phyloP scores from a whole-genome alignment of 1,284 basidiomycete genomes.

The Sutorius eximius region DNA sequence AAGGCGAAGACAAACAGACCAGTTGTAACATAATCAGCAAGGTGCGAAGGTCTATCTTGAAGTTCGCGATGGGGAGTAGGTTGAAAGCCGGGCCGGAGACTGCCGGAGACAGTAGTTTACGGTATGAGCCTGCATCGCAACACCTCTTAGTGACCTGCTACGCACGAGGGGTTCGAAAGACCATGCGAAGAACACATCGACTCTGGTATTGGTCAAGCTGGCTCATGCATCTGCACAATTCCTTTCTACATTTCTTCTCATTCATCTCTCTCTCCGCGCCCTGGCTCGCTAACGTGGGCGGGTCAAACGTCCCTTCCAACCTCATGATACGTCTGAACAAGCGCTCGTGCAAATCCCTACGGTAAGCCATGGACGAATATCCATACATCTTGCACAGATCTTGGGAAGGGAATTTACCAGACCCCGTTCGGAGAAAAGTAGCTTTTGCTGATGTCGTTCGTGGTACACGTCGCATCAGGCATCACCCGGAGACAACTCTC shows the following conservation, averaged over 20 bases:
- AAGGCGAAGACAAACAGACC: too few relatives aligned
- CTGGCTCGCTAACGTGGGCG: constrained; percentile 60
- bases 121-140: background rate
- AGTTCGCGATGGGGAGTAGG: background rate
- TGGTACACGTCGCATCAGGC: constrained; percentile 45
- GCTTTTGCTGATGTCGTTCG: constrained; percentile 60
- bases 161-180: constrained; percentile 5
- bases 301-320: constrained; percentile 61
- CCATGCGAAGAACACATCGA: background rate
- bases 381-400: constrained; percentile 42
- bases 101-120: background rate
- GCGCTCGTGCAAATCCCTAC: background rate
- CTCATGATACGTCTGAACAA: constrained; percentile 55
- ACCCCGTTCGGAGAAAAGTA: constrained; percentile 61
- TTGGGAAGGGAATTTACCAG: constrained; percentile 77
- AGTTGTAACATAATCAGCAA: too few relatives aligned
- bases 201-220: constrained; percentile 41
- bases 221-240: constrained; percentile 66
- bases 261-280: constrained; percentile 76
- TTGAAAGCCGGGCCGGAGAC: background rate
- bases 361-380: background rate
- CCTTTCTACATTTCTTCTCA: constrained; percentile 58
- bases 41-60: too few relatives aligned
- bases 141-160: too few relatives aligned
- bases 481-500: too few relatives aligned